phyloP scores from a whole-genome alignment of 352 stramenopile species.

The Phytophthora pini region DNA sequence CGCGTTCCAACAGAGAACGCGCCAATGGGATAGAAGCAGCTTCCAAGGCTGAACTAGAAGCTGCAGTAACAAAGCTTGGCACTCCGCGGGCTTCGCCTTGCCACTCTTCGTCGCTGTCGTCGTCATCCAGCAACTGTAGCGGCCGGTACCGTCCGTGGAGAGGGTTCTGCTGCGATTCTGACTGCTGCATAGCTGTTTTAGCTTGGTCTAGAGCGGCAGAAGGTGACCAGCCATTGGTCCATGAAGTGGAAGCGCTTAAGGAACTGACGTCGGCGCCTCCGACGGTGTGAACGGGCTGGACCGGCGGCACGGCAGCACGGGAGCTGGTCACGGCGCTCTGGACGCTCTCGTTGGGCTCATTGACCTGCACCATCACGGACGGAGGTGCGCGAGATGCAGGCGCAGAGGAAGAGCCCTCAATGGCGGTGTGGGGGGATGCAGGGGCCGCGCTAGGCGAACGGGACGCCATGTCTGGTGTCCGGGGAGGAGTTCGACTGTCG shows the following conservation, averaged over 20 bases:
- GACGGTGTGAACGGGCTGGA: neutral
- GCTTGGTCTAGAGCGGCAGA: slow-evolving; percentile 23
- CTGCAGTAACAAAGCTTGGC: slow-evolving; percentile 4
- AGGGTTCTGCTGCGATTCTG: slow-evolving; percentile 2
- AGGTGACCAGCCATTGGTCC: slow-evolving; percentile 27
- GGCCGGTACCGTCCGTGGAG: slow-evolving; percentile 31
- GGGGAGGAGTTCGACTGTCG: slow-evolving; percentile 8
- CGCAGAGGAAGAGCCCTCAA: slow-evolving; percentile 12
- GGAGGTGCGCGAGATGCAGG: slow-evolving; percentile 1
- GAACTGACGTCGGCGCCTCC: neutral
- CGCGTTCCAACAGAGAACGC: slow-evolving; percentile 49
- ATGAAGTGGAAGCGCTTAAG: slow-evolving; percentile 7
- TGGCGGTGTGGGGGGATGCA: neutral
- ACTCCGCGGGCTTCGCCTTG: slow-evolving; percentile 25
- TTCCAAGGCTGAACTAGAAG: slow-evolving; percentile 12
- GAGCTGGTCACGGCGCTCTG: slow-evolving; percentile 8
- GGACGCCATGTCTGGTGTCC: slow-evolving; percentile 13
- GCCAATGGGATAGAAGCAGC: slow-evolving; percentile 38
- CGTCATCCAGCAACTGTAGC: slow-evolving; percentile 38
- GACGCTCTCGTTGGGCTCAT: neutral
- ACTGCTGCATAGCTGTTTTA: slow-evolving; percentile 26
- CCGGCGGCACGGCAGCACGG: neutral
- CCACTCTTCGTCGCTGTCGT: slow-evolving; percentile 38
- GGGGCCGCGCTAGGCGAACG: slow-evolving; percentile 6
- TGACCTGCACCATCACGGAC: slow-evolving; percentile 16